Base-by-base conservation (phyloP, 768 basidiomycete species). In the Rossbeevera mucosa region DNA sequence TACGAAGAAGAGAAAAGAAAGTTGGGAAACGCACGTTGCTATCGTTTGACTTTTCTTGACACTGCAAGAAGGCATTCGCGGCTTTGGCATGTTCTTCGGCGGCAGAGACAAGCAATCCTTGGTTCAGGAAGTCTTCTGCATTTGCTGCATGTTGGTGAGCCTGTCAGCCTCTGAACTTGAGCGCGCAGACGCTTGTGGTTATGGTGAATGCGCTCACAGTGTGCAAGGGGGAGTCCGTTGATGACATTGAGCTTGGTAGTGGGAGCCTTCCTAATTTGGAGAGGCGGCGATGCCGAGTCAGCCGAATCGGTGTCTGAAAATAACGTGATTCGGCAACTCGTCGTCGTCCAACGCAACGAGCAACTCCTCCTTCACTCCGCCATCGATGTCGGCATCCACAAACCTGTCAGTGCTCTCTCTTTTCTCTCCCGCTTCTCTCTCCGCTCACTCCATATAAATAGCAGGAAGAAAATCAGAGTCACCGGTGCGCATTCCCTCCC, bases 61-160 rank as follows among this genome's bases (percentile, higher is more conserved):
- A 88, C 29, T 80, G 80, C 52, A 78, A 67, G 63, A 89, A 91
- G 2, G 86, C 85, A 54, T 84, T 83, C 14, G 89, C 88, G 25
- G 91, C 88, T 62, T 83, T 86, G 55, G 73, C 66, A 59, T 91
- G 86, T 57, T 91, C 86, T 55, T 88, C 83, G 22, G 81, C 76
- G 11, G 90, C 86, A 30, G 81, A 80, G 20, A 89, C 79, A 48
- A 89, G 76, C 6, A 88, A 73, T 12, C 90, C 90, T 53, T 80
- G 78, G 12, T 74, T 75, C 42, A 78, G 63, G 61, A 79, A 81
- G 53, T 91, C 88, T 47, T 91, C 88, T 30, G 88, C 89, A 61
- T 86, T 86, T 14, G 84, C 83, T 48, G 86, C 86, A 69, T 91
- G 88, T 60, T 86, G 82, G 66, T 92, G 87, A 20, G 90, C 89